Base-by-base conservation (phyloP, 2,329 filamentous ascomycete genomes). In the Karstenula rhodostoma region DNA sequence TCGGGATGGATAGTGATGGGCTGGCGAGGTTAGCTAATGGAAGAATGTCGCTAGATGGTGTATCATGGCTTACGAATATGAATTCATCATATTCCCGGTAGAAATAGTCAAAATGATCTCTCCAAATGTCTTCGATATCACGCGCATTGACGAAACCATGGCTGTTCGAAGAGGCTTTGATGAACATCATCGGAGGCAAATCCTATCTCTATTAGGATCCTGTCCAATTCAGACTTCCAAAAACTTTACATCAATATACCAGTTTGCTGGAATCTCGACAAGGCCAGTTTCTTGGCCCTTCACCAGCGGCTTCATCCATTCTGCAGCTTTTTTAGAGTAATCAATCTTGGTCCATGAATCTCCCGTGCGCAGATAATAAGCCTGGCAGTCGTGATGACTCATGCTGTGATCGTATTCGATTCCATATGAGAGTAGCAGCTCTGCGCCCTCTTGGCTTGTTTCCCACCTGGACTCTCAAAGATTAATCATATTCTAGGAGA, bases 1-100 rank as follows among this genome's bases (percentile, higher is more conserved):
- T 93, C 90, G 0, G 90, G 90, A 73, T 93, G 90, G 42, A 92
- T 89, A 0, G 90, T 92, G 75, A 93, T 90, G 0, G 90, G 90
- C 57, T 59, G 19, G 7, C 8, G 6, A 19, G 22, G 17, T 37
- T 23, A 51, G 42, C 13, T 27, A 17, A 17, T 19, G n/a, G 25
- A 25, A 37, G 17, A 25, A 19, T 8, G 8, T 19, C 27, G 7
- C 19, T 33, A 17, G 12, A 46, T 42, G n/a, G 44, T 50, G 15
- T 15, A 44, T 33, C 12, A 43, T 13, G 15, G 51, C 57, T 37
- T 44, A 59, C 57, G 67, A 92, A 92, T 54, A 92, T 85, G 62
- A 92, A 92, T 66, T 91, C 88, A 66, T 93, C 89, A 62, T 91
- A 89, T 73, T 93, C 89, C 25, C 89, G 82, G 73, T 93, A 93